Base-by-base conservation (phyloP, 352 stramenopile genomes). In the Pseudoperonospora humuli region DNA sequence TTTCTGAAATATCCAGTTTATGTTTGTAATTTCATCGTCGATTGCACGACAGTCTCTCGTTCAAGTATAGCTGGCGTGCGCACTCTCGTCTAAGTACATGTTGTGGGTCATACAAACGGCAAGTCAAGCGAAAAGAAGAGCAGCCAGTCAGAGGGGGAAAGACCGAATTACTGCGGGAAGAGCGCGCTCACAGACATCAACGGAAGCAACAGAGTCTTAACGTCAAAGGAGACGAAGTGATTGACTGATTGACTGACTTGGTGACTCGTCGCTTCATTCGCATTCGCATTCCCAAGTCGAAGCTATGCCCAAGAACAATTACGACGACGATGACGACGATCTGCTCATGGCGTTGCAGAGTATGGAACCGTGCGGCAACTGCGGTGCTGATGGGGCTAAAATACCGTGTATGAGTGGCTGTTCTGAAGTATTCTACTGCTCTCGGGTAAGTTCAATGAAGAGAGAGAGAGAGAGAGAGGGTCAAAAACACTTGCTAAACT, bases 351-450 rank as follows among this genome's bases (percentile, higher is more conserved):
- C 80, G 50, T 63, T 93, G 26, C 75, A 87, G 63, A 88, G 67
- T 54, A 89, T 84, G 69, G 80, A 93, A 65, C 80, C 80, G 7
- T 93, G 80, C 39, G 80, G 70, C 14, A 93, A 93, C 51, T 93
- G 80, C 35, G 80, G 80, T 20, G 69, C 66, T 2, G 71, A 87
- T 11, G 80, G 80, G 34, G 80, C 80, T 44, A 90, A 85, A 56
- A 85, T 90, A 39, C 80, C 80, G 33, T 93, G 80, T 42, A 90
- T 89, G 80, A 90, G 77, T 49, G 80, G 80, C 31, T 93, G 80
- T 34, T 68, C 68, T 8, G 77, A 89, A 41, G 77, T 93, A n/a
- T 93, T 86, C 49, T 93, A 93, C 57, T 93, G 80, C 57, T 93
- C 80, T 0, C 48, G 78, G 60, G 80, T 92, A 67, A 10, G 51